These are phyloP conservation scores for Diaporthe nobilis DNA, from an alignment of 2,329 filamentous ascomycete genomes.

Conservation along the genomic window DNA sequence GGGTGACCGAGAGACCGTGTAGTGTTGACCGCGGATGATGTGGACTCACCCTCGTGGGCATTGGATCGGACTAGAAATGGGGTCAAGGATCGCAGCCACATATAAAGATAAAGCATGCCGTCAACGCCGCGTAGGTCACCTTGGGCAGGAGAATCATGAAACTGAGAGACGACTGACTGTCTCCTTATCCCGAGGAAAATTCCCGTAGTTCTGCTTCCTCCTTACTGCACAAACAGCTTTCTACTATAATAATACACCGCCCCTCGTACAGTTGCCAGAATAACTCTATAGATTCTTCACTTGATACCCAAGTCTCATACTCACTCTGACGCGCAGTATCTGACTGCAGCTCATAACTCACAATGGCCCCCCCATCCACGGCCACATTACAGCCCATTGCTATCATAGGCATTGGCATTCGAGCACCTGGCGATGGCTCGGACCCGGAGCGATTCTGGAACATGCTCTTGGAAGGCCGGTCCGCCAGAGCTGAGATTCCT, in stretches of 20 bases:
- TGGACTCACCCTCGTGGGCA: neutral
- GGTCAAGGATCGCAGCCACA: neutral
- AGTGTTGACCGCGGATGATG: neutral
- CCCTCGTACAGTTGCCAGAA: neutral
- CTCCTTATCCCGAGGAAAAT: neutral
- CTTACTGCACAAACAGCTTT: neutral
- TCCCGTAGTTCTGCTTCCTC: neutral
- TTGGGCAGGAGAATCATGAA: neutral
- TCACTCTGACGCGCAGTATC: neutral
- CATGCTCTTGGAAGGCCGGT: conserved; percentile 23
- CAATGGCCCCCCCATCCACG: neutral
- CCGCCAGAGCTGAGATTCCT: conserved; percentile 51
- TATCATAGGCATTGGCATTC: conserved; percentile 40
- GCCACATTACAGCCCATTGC: conserved; percentile 35
- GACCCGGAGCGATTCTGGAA: conserved; percentile 33
- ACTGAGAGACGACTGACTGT: neutral
- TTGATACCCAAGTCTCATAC: neutral
- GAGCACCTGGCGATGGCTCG: conserved; percentile 35
- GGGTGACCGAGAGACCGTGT: neutral
- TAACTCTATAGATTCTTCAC: neutral
- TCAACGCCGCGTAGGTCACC: too few species aligned
- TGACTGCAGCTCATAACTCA: neutral
- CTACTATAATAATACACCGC: too few species aligned
- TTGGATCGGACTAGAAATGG: neutral
- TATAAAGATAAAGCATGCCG: neutral